Base-by-base conservation (phyloP, 1,139 yeast genomes). In the Magnusiomyces magnusii region DNA sequence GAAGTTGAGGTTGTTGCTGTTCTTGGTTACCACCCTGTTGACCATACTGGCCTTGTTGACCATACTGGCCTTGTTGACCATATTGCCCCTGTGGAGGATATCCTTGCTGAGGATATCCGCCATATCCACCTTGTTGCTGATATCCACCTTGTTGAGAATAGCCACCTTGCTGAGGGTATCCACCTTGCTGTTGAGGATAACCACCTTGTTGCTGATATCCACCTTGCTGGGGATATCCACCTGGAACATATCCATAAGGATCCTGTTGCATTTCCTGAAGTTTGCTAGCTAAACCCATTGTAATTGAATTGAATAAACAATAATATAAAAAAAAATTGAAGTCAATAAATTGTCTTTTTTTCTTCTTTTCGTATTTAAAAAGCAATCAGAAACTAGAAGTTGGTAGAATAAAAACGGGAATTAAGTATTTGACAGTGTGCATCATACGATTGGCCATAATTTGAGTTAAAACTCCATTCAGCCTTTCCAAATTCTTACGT, bases 281-380 rank as follows among this genome's bases (percentile, higher is more conserved):
- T 52, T 59, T 59, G 41, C 60, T 59, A 25, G 62, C 62, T 13
- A 59, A 51, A 50, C 62, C 62, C 62, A 59, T 59, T 15, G 24
- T 50, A 2, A 2, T 5, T 19, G 5, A n/a, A 31, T 7, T 31
- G 13, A 31, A 31, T 7, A 47, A 47, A 9, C 19, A 27, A 47
- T 5, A 47, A 47, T 3, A 19, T 47, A n/a, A 25, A 24, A 47
- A 24, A 25, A 49, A 39, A 39, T 31, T 31, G 7, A 13, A 7
- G 7, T 31, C 7, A 7, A 31, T 7, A 31, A n/a, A n/a, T n/a
- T n/a, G n/a, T n/a, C n/a, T n/a, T n/a, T n/a, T n/a, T n/a, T n/a
- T n/a, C n/a, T n/a, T n/a, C n/a, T n/a, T n/a, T n/a, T n/a, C n/a
- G n/a, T n/a, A n/a, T n/a, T n/a, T n/a, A n/a, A n/a, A n/a, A n/a